These are phyloP conservation scores for Colletotrichum truncatum DNA, from an alignment of 2,329 filamentous ascomycete species.

Conservation along the genomic window DNA sequence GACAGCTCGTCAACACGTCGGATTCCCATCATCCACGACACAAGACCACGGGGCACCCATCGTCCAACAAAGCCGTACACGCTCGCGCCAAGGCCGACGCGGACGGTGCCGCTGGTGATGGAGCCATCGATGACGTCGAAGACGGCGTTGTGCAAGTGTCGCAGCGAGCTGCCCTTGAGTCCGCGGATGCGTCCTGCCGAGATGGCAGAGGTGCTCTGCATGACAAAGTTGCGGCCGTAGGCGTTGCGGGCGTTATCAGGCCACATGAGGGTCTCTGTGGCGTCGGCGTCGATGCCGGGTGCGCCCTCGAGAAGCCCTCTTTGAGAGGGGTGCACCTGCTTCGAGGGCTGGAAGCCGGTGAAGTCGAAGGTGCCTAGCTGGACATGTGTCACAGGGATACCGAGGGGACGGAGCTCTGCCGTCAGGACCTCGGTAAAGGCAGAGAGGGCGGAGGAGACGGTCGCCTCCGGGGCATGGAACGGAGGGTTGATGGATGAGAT, in stretches of 20 bases:
- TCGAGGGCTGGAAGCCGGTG: constrained; percentile 67
- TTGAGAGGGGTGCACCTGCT: constrained; percentile 45
- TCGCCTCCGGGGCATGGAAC: constrained; percentile 86
- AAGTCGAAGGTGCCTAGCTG: constrained; percentile 94
- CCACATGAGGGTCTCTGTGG: constrained; percentile 70
- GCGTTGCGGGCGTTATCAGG: constrained; percentile 65
- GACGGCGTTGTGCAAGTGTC: constrained; percentile 85
- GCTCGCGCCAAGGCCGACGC: constrained; percentile 85
- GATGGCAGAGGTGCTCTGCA: constrained; percentile 63
- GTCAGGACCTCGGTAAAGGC: constrained; percentile 85
- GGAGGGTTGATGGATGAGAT: constrained; percentile 82
- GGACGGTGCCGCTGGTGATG: constrained; percentile 69
- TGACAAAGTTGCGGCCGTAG: constrained; percentile 71
- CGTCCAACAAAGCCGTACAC: constrained; percentile 87
- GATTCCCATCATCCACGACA: constrained; percentile 95
- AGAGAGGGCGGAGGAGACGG: constrained; percentile 85
- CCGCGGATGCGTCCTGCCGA: constrained; percentile 66
- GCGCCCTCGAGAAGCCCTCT: constrained; percentile 50
- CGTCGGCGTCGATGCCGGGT: constrained; percentile 51
- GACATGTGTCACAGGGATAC: constrained; percentile 84
- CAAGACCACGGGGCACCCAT: constrained; percentile 78
- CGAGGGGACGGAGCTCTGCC: constrained; percentile 79
- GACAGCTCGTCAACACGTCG: constrained; percentile 67
- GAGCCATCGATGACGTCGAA: constrained; percentile 86
- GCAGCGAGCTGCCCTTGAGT: constrained; percentile 74